A percentile compares a stretch with the other conserved stretches of the same genome.
These are phyloP conservation scores for Orbilia blumenaviensis DNA, from an alignment of 2,329 filamentous ascomycete species.

Conservation along the genomic window DNA sequence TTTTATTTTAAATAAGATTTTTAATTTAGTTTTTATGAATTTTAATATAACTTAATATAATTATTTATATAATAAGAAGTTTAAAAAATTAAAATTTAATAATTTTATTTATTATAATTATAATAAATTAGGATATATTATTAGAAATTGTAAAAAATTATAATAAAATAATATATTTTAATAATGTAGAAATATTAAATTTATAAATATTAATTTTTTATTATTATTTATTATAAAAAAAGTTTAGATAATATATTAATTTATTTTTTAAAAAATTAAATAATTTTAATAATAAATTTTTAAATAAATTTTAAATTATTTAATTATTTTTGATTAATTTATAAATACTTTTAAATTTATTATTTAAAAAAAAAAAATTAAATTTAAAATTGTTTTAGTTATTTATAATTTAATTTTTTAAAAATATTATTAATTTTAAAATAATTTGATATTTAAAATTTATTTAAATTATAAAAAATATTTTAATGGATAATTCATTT, in stretches of 20 bases:
- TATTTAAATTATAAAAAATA: neutral
- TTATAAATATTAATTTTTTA: neutral
- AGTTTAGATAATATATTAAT: neutral
- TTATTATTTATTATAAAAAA: neutral
- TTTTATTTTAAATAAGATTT: neutral
- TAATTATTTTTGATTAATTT: neutral
- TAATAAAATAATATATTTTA: neutral
- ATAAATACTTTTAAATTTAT: neutral
- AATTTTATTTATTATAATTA: neutral
- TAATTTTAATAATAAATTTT: neutral
- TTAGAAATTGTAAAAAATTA: neutral
- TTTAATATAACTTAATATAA: neutral
- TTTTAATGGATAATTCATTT: no score
- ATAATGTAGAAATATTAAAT: neutral
- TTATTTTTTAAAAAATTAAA: neutral
- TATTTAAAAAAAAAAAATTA: neutral
- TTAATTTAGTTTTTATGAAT: neutral
- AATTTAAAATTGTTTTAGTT: no score
- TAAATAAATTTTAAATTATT: neutral
- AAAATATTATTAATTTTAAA: neutral
- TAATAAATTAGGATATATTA: neutral
- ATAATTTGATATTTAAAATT: neutral
- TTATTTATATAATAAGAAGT: neutral
- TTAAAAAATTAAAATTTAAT: neutral
- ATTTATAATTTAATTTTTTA: neutral